These are phyloP conservation scores for Umbelopsis vinacea DNA, from an alignment of 192 early-diverging fungal genomes.

Conservation along the genomic window DNA sequence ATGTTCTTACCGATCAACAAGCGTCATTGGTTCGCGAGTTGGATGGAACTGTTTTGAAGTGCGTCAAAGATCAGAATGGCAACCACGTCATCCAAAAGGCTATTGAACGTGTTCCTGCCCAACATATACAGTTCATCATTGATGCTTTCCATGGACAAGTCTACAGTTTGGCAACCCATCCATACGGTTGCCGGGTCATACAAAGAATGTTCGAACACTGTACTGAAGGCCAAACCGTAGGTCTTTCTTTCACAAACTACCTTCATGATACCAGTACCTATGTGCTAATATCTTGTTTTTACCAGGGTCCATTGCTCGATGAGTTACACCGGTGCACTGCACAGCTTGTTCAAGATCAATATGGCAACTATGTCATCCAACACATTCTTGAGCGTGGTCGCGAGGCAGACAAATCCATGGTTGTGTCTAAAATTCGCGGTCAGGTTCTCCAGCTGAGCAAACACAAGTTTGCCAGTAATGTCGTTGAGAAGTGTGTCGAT, in stretches of 20 bases:
- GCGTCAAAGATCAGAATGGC: constrained; percentile 99
- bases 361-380: constrained; percentile 99
- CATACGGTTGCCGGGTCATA: constrained; percentile 98
- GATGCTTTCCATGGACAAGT: constrained; percentile 97
- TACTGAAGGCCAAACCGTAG: constrained; percentile 79
- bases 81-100: constrained; percentile 99
- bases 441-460: constrained; percentile 92
- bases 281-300: neutral
- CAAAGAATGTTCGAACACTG: constrained; percentile 99
- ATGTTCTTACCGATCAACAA: constrained; percentile 92
- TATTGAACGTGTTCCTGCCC: constrained; percentile 92
- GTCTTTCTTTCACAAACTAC: constrained; percentile 9
- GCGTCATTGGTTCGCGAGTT: constrained; percentile 88
- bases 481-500: constrained; percentile 98
- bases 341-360: constrained; percentile 96
- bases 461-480: constrained; percentile 99
- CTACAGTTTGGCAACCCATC: constrained; percentile 94
- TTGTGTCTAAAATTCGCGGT: constrained; percentile 89
- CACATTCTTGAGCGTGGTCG: constrained; percentile 96
- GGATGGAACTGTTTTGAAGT: constrained; percentile 95
- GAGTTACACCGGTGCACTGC: constrained; percentile 93
- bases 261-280: neutral
- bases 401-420: constrained; percentile 82
- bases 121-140: constrained; percentile 96
- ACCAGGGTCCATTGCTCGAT: constrained; percentile 81